Evolutionary conservation across 257 asterid species (phyloP), one percentile per base, ranked within the genome.

Genomic region (Coffea canephora): DNA sequence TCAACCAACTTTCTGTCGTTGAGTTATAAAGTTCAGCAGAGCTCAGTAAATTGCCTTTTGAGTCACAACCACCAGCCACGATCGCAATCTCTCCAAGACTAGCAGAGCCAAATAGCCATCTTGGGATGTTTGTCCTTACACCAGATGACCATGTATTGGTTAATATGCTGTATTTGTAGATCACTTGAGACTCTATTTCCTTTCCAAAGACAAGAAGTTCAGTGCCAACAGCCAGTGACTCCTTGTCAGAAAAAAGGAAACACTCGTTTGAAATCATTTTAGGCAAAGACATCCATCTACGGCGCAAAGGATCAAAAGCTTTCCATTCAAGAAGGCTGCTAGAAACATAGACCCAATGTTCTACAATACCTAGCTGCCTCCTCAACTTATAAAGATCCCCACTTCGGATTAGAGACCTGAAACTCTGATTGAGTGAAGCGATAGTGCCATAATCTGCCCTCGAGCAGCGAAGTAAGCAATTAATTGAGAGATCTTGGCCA

Each of bases 41-140:
- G 81, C 79, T 79, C n/a, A 95, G 91, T 49, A 91, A 82, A 31
- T 72, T 82, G 0, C 95, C 98, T 19, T 11, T 39, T 6, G 92
- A 83, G 64, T 91, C 92, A 19, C 93, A 91, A 39, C 98, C 98
- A 10, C 98, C 98, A 0, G 98, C 98, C 65, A 93, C 74, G 46
- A 93, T 93, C 3, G 95, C 97, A 9, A 90, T 84, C 82, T 91
- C 97, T 3, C 97, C 95, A 0, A 88, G 86, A 83, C 98, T 94
- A 5, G 96, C 98, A 2, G 96, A 91, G 18, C 93, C 96, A 70
- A 94, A 94, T 71, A 91, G 81, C 65, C 88, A 87, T 54, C 90
- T 82, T 19, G 87, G 83, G 49, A 82, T 77, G 13, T 80, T 80
- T 9, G 83, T 73, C 67, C 21, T 85, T 80, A 55, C 39, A 36